A percentile compares a stretch with the other conserved stretches of the same genome.
Conservation (phyloP, 768 basidiomycete species). For the Russula virescens region DNA sequence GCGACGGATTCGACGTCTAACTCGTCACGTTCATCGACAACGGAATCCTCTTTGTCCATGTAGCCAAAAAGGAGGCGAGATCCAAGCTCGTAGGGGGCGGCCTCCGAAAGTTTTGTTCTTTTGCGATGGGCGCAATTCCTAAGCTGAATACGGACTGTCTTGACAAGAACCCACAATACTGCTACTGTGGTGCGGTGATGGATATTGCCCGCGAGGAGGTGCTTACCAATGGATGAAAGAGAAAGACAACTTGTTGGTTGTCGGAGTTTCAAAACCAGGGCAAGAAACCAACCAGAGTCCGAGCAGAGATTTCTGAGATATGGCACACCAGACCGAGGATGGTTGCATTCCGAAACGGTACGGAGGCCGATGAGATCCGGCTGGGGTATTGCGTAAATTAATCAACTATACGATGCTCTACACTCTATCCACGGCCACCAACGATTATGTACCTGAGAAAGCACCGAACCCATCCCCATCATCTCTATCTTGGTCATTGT, state of each 20-base stretch:
- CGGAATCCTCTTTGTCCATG: slow-evolving; percentile 4
- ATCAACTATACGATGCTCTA: not conserved
- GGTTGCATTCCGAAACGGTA: too few species aligned
- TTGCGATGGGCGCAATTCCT: not conserved
- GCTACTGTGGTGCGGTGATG: too few species aligned
- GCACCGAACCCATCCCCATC: slow-evolving; percentile 17
- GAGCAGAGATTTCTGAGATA: too few species aligned
- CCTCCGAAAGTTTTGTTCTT: not conserved
- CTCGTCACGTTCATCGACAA: slow-evolving; percentile 14
- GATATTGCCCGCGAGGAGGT: not conserved
- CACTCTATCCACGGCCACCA: not conserved
- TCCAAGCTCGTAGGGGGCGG: not conserved
- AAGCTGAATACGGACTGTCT: not conserved
- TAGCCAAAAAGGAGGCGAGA: too few species aligned
- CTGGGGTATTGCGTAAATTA: not conserved
- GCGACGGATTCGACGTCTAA: slow-evolving; percentile 20
- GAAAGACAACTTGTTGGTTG: not conserved
- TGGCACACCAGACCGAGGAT: too few species aligned
- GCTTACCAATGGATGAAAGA: not conserved
- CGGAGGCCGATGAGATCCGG: too few species aligned
- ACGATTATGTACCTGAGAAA: slow-evolving; percentile 7
- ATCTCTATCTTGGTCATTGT: slow-evolving; percentile 1
- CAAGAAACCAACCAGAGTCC: too few species aligned
- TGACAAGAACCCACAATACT: too few species aligned
- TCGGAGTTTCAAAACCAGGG: slow-evolving; percentile 4